Evolutionary conservation across 257 asterid genomes (phyloP).

Genomic region (Thymus quinquecostatus): DNA sequence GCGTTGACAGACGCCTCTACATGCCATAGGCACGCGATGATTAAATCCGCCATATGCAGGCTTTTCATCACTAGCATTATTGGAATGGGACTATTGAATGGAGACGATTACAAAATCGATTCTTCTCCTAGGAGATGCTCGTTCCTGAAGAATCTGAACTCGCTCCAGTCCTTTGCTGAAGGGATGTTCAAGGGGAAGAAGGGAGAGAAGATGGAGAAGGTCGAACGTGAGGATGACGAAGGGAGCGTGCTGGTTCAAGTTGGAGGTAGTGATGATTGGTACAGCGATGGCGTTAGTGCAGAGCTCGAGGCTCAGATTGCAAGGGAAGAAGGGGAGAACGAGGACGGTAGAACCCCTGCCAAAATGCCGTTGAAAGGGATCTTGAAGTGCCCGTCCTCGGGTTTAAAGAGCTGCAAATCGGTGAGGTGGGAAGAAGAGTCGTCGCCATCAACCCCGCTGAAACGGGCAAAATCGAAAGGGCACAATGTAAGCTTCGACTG

Average conservation of each 20-base stretch:
- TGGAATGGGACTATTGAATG: conserved; percentile 57
- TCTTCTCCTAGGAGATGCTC: conserved; percentile 43
- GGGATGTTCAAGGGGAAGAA: conserved; percentile 67
- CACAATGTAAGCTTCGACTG: conserved; percentile 61
- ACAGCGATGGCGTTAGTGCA: conserved; percentile 22
- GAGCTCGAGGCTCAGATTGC: background rate
- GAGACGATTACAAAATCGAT: conserved; percentile 35
- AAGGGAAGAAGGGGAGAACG: conserved; percentile 13
- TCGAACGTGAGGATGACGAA: conserved; percentile 25
- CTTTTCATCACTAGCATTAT: conserved; percentile 70
- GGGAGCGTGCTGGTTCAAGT: conserved; percentile 29
- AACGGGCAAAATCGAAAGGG: conserved; percentile 76
- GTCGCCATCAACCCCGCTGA: conserved; percentile 33
- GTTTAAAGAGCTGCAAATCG: conserved; percentile 27
- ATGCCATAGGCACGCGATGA: conserved; percentile 70
- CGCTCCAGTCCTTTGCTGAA: conserved; percentile 55
- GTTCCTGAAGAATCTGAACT: conserved; percentile 57
- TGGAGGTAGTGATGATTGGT: conserved; percentile 29
- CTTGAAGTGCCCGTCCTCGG: conserved; percentile 53
- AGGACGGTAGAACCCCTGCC: background rate
- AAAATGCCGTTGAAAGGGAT: conserved; percentile 63
- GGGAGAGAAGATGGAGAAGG: conserved; percentile 3
- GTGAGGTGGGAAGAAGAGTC: conserved; percentile 32
- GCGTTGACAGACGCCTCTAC: conserved; percentile 76
- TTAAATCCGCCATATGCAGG: conserved; percentile 76